Evolutionary conservation across 169 alveolate species (phyloP).

Genomic region (Perkinsus olseni): DNA sequence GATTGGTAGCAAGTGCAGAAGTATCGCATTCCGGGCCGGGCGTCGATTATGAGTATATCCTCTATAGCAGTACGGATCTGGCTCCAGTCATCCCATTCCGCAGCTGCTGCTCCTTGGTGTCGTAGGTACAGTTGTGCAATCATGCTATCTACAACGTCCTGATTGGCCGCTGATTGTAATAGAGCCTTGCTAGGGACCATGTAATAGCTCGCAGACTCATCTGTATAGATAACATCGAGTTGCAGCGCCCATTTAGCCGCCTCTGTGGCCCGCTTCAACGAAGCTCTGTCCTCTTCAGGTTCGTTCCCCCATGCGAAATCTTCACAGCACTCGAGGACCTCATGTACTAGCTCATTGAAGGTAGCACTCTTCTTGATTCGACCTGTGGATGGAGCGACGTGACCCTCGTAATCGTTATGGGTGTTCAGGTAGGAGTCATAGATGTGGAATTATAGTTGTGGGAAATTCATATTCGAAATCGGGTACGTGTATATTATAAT

Average conservation of each 20-base stretch:
- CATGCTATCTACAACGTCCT: background rate
- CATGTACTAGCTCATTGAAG: background rate
- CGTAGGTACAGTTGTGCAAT: background rate
- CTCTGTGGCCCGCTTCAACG: background rate
- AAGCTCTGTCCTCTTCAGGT: background rate
- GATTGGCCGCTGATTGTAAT: background rate
- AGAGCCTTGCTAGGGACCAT: background rate
- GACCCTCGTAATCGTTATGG: too few relatives aligned
- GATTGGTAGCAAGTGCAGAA: background rate
- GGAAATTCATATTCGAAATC: too few relatives aligned
- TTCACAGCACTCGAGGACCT: background rate
- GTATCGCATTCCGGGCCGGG: background rate
- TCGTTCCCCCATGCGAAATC: background rate
- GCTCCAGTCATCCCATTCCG: background rate
- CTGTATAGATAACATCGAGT: background rate
- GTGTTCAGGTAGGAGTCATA: too few relatives aligned
- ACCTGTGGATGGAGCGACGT: too few relatives aligned
- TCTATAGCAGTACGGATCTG: background rate
- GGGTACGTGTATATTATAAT: too few relatives aligned
- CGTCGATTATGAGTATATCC: background rate
- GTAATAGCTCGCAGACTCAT: background rate
- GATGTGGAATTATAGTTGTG: too few relatives aligned
- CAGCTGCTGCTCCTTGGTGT: background rate
- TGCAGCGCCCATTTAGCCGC: background rate
- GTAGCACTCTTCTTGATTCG: background rate